These are phyloP conservation scores for Xylaria sp. DNA, from an alignment of 2,329 filamentous ascomycete genomes.

Conservation along the genomic window DNA sequence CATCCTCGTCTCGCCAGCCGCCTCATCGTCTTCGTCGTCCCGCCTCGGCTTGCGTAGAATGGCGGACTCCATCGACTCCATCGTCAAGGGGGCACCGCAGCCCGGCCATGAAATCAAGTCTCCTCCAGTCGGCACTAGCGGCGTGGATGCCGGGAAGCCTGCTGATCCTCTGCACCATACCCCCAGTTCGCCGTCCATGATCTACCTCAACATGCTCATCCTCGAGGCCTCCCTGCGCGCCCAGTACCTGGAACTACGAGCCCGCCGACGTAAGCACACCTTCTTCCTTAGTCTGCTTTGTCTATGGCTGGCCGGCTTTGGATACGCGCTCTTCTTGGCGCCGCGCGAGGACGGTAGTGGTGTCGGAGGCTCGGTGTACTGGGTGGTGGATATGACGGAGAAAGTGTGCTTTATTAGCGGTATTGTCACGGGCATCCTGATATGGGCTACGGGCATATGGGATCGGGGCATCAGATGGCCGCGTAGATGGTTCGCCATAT, in stretches of 20 bases:
- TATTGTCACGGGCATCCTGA: slow-evolving; percentile 83
- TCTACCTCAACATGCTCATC: slow-evolving; percentile 97
- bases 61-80: slow-evolving; percentile 80
- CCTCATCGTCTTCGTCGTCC: slow-evolving; percentile 25
- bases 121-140: slow-evolving; percentile 55
- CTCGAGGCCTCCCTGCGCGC: slow-evolving; percentile 93
- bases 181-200: slow-evolving; percentile 92
- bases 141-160: slow-evolving; percentile 58
- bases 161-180: slow-evolving; percentile 81
- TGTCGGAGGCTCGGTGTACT: slow-evolving; percentile 93
- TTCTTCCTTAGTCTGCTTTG: slow-evolving; percentile 87
- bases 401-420: slow-evolving; percentile 93
- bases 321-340: slow-evolving; percentile 91
- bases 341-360: slow-evolving; percentile 94
- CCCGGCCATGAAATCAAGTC: slow-evolving; percentile 66
- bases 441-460: slow-evolving; percentile 97
- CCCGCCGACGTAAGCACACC: slow-evolving; percentile 88
- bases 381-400: slow-evolving; percentile 90
- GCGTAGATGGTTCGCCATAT: slow-evolving; percentile 85
- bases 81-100: slow-evolving; percentile 88
- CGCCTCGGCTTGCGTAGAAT: slow-evolving; percentile 53
- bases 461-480: slow-evolving; percentile 96
- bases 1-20: slow-evolving; percentile 14
- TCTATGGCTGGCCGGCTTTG: slow-evolving; percentile 85
- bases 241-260: slow-evolving; percentile 90